These are phyloP conservation scores for Malassezia japonica DNA, from an alignment of 1,284 basidiomycete genomes.

Conservation along the genomic window DNA sequence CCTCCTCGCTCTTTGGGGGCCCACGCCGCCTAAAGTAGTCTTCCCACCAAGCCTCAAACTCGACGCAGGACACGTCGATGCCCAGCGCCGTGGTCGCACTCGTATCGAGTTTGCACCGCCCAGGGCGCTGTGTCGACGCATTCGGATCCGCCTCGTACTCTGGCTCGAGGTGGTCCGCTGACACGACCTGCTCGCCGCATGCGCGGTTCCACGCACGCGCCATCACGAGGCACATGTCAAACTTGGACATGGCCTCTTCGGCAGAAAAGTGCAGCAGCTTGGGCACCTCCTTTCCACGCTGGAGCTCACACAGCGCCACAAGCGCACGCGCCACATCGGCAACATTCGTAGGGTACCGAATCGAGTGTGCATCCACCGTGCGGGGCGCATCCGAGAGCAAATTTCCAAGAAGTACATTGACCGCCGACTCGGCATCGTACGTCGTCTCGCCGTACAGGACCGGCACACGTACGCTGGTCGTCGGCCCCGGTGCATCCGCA, in stretches of 20 bases:
- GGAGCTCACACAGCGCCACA: conserved; percentile 43
- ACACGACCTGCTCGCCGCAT: conserved; percentile 20
- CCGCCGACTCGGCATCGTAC: conserved; percentile 37
- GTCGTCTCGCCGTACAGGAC: conserved; percentile 37
- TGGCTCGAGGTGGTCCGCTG: conserved; percentile 33
- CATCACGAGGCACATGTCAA: conserved; percentile 50
- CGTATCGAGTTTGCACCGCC: conserved; percentile 41
- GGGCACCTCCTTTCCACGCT: conserved; percentile 18
- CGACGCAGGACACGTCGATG: conserved; percentile 23
- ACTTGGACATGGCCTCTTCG: conserved; percentile 52
- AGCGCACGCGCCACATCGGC: conserved; percentile 51
- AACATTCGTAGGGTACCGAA: conserved; percentile 53
- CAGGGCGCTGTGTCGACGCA: conserved; percentile 36
- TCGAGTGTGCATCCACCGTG: conserved; percentile 46
- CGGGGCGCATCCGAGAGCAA: conserved; percentile 14
- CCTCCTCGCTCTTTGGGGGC: no score
- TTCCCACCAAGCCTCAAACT: conserved; percentile 42
- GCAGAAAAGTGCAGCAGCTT: conserved; percentile 51
- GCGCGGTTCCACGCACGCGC: conserved; percentile 30
- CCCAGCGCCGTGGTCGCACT: conserved; percentile 26
- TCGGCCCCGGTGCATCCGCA: conserved; percentile 20
- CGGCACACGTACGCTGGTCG: conserved; percentile 50
- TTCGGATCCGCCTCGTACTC: conserved; percentile 37
- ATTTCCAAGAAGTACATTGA: conserved; percentile 37
- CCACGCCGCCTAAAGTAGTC: conserved; percentile 20